Conservation (phyloP, 306 rosid species). For the Medicago lupulina region DNA sequence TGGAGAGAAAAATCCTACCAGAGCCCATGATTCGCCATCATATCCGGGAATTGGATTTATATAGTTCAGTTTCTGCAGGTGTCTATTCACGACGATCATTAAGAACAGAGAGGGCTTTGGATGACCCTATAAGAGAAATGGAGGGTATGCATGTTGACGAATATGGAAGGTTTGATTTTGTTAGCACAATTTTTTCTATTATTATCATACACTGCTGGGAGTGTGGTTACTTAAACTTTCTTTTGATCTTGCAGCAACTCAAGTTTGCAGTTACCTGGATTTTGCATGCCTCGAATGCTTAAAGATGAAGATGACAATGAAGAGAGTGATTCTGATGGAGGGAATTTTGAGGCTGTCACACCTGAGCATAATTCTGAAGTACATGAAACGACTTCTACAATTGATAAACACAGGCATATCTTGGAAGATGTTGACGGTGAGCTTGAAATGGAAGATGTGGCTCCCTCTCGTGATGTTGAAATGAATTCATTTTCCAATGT, state of each 20-base stretch:
- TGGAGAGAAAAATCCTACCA: slow-evolving; percentile 78
- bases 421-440: slow-evolving; percentile 98
- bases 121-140: slow-evolving; percentile 97
- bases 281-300: slow-evolving; percentile 87
- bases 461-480: slow-evolving; percentile 78
- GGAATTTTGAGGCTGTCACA: slow-evolving; percentile 91
- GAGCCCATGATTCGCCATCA: slow-evolving; percentile 78
- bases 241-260: slow-evolving; percentile 74
- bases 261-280: slow-evolving; percentile 92
- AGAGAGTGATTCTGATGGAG: slow-evolving; percentile 95
- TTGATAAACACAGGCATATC: slow-evolving; percentile 83
- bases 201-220: slow-evolving; percentile 9
- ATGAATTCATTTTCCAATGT: slow-evolving; percentile 54
- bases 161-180: slow-evolving; percentile 92
- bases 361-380: slow-evolving; percentile 80
- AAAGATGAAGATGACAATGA: slow-evolving; percentile 85
- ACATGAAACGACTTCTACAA: slow-evolving; percentile 49
- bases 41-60: slow-evolving; percentile 77
- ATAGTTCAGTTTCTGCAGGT: slow-evolving; percentile 64
- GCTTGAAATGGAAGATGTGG: slow-evolving; percentile 99
- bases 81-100: slow-evolving; percentile 69
- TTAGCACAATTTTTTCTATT: slow-evolving; percentile 23
- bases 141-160: slow-evolving; percentile 99
- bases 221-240: slow-evolving; percentile 34
- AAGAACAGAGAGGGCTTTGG: slow-evolving; percentile 88